Conservation (phyloP, 305 asterid genomes). For the Rubia tinctorum region DNA sequence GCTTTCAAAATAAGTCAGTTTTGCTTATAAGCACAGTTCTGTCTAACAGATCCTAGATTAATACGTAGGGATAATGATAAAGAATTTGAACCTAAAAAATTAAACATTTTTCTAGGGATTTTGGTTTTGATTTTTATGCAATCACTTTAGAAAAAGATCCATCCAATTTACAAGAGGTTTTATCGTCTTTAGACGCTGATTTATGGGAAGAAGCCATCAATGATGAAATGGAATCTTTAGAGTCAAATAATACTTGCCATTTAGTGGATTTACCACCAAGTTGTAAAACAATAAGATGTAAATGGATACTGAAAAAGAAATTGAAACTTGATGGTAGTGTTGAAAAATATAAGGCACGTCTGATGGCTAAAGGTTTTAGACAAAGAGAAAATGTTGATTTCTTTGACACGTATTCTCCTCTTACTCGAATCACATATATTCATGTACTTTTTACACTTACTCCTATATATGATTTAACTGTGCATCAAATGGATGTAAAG, state of each 20-base stretch:
- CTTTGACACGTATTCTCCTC: not conserved
- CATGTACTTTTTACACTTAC: not conserved
- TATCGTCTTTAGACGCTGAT: rapidly evolving
- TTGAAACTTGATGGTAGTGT: not conserved
- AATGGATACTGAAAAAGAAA: not conserved
- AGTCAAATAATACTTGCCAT: not conserved
- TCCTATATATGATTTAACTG: not conserved
- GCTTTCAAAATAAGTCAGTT: too few species aligned
- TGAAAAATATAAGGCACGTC: not conserved
- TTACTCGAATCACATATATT: not conserved
- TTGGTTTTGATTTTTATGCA: too few species aligned
- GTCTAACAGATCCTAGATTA: too few species aligned
- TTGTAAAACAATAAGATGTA: not conserved
- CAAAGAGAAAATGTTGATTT: not conserved
- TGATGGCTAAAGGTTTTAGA: not conserved
- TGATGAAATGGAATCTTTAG: not conserved
- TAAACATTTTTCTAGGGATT: too few species aligned
- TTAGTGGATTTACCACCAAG: not conserved
- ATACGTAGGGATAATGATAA: too few species aligned
- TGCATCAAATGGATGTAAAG: not conserved
- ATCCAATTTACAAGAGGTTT: not conserved
- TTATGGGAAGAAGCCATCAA: not conserved
- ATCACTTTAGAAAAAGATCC: too few species aligned
- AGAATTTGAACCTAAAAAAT: too few species aligned
- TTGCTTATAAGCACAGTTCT: too few species aligned